Percentiles rank a stretch among this genome's conserved stretches.
Conservation (phyloP, 1,284 basidiomycete species). For the Marasmius tenuissimus region DNA sequence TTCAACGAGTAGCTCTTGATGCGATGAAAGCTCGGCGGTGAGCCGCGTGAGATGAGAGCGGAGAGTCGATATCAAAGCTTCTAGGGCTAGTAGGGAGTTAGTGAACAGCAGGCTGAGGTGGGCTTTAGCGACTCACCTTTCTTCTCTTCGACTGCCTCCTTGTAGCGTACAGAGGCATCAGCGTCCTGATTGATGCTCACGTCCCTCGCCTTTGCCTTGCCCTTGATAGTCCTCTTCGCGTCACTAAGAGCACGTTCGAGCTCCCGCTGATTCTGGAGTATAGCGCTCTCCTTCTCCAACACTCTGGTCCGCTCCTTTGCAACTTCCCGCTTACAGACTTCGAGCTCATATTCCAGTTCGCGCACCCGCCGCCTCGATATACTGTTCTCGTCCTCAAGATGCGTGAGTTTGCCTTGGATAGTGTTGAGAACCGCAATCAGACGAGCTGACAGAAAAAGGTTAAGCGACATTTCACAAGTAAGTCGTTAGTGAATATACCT, state of each 20-base stretch:
- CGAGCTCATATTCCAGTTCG: constrained; percentile 82
- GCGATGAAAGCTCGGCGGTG: constrained; percentile 73
- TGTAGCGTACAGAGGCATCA: constrained; percentile 51
- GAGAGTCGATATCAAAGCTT: constrained; percentile 72
- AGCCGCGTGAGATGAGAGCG: constrained; percentile 74
- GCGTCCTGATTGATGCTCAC: constrained; percentile 32
- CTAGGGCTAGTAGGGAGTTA: constrained; percentile 54
- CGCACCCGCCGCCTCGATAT: constrained; percentile 74
- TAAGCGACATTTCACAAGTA: constrained; percentile 4
- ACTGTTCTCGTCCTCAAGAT: constrained; percentile 79
- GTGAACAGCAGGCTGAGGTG: constrained; percentile 5
- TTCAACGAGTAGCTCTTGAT: constrained; percentile 64
- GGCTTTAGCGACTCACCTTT: constrained; percentile 53
- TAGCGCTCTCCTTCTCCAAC: constrained; percentile 50
- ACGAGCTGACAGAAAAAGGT: constrained; percentile 41
- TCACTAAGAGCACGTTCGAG: constrained; percentile 19
- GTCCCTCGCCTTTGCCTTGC: constrained; percentile 37
- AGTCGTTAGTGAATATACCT: constrained; percentile 37
- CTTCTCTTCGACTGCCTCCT: constrained; percentile 79
- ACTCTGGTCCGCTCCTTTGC: constrained; percentile 63
- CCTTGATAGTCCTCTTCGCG: constrained; percentile 24
- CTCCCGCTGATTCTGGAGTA: constrained; percentile 36
- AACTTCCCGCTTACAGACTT: constrained; percentile 74
- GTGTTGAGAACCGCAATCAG: constrained; percentile 59
- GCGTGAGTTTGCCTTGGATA: constrained; percentile 64